Conservation (phyloP, 2,329 filamentous ascomycete species). For the Apiospora kogelbergensis region DNA sequence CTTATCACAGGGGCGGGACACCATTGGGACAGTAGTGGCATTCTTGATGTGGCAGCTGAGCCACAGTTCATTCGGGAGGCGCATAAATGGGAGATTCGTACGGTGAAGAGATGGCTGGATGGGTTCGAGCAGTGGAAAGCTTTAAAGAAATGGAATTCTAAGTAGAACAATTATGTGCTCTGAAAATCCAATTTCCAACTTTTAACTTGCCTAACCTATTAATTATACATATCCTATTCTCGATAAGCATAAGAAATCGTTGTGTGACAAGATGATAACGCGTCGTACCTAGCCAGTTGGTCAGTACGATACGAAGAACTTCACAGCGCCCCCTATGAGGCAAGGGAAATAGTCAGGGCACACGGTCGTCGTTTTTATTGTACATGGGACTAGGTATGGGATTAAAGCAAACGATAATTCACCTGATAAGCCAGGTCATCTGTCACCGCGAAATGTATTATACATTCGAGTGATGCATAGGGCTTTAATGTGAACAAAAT, state of each 20-base stretch:
- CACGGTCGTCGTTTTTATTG: too few species aligned
- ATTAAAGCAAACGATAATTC: too few species aligned
- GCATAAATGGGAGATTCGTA: conserved; percentile 50
- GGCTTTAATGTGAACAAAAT: neutral
- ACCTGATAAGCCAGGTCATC: neutral
- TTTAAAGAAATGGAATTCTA: neutral
- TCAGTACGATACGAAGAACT: too few species aligned
- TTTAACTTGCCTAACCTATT: neutral
- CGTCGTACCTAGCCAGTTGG: neutral
- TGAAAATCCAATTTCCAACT: neutral
- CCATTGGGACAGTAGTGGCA: conserved; percentile 48
- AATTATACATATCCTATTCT: neutral
- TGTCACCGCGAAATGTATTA: neutral
- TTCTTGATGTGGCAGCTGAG: conserved; percentile 41
- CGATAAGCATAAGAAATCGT: too few species aligned
- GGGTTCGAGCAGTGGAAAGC: conserved; percentile 28
- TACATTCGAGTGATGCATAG: neutral
- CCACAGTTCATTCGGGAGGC: conserved; percentile 51
- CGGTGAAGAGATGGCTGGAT: conserved; percentile 47
- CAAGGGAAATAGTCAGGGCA: too few species aligned
- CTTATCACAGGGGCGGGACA: conserved; percentile 52
- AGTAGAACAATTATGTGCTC: neutral
- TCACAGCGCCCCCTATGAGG: too few species aligned
- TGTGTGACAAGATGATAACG: too few species aligned
- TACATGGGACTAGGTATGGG: too few species aligned